These are phyloP conservation scores for Diutina catenulata DNA, from an alignment of 1,139 yeast species.

Conservation along the genomic window DNA sequence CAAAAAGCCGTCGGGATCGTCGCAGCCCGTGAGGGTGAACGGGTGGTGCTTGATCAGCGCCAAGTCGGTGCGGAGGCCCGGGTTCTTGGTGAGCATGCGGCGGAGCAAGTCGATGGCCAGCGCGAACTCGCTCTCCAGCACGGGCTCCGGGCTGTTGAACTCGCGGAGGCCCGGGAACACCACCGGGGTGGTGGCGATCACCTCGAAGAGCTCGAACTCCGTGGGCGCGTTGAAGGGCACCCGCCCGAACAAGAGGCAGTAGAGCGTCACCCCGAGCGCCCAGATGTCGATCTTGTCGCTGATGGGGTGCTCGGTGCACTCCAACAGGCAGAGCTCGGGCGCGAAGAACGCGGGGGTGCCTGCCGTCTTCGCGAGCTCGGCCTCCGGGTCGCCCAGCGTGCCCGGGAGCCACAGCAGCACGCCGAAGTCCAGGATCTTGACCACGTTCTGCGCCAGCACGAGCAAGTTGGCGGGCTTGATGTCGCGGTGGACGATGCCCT, in stretches of 20 bases:
- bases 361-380: slow-evolving; percentile 81
- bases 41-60: slow-evolving; percentile 70
- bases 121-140: slow-evolving; percentile 37
- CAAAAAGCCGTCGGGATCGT: slow-evolving; percentile 16
- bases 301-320: slow-evolving; percentile 29
- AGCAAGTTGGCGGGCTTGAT: slow-evolving; percentile 93
- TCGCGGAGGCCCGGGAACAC: slow-evolving; percentile 44
- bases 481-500: slow-evolving; percentile 93
- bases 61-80: slow-evolving; percentile 56
- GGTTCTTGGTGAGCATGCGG: slow-evolving; percentile 61
- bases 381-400: slow-evolving; percentile 45
- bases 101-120: slow-evolving; percentile 56
- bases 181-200: slow-evolving; percentile 55
- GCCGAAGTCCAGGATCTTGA: slow-evolving; percentile 94
- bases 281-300: slow-evolving; percentile 83
- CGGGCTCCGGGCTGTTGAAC: slow-evolving; percentile 27
- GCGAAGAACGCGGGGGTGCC: slow-evolving; percentile 87
- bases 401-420: slow-evolving; percentile 76
- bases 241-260: slow-evolving; percentile 77
- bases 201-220: slow-evolving; percentile 78
- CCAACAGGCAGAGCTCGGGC: slow-evolving; percentile 59
- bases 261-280: slow-evolving; percentile 93
- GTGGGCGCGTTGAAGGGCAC: slow-evolving; percentile 87
- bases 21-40: slow-evolving; percentile 50
- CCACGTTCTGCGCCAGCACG: slow-evolving; percentile 58